Evolutionary conservation across 495 filamentous ascomycete species (phyloP).

Genomic region (Acidiella bohemica): DNA sequence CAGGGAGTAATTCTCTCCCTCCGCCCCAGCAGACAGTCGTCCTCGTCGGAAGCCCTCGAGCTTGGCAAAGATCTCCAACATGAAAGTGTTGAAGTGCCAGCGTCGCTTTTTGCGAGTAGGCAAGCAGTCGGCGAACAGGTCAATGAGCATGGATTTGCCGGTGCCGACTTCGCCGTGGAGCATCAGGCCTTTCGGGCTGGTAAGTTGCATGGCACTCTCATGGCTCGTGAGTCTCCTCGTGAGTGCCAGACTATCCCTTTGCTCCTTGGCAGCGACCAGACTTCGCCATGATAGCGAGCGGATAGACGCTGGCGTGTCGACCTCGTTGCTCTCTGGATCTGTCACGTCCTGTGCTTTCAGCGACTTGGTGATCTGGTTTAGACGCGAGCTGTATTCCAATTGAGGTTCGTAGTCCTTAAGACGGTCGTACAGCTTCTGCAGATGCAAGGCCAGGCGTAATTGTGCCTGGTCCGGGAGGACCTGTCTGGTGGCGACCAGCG

Average conservation of each 20-base stretch:
- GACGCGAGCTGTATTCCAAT: conserved; percentile 43
- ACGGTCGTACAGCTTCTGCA: conserved; percentile 52
- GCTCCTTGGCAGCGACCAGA: conserved; percentile 27
- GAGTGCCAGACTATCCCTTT: conserved; percentile 41
- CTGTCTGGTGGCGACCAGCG: conserved; percentile 44
- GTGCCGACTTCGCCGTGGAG: conserved; percentile 60
- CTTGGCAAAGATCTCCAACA: conserved; percentile 51
- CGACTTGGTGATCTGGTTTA: conserved; percentile 38
- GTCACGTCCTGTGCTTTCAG: conserved; percentile 20
- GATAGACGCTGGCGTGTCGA: conserved; percentile 11
- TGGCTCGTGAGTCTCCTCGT: conserved; percentile 45
- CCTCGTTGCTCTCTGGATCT: background rate
- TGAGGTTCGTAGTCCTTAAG: conserved; percentile 56
- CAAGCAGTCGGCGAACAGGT: conserved; percentile 53
- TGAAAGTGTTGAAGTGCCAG: conserved; percentile 67
- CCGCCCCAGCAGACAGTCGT: conserved; percentile 3
- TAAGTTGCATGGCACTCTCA: conserved; percentile 46
- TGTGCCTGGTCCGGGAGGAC: conserved; percentile 52
- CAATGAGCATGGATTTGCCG: conserved; percentile 57
- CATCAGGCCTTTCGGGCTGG: conserved; percentile 51
- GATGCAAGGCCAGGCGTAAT: conserved; percentile 51
- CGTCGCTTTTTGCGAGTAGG: conserved; percentile 51
- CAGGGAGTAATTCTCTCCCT: conserved; percentile 44
- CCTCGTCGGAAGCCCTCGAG: conserved; percentile 44
- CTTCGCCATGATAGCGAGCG: conserved; percentile 25